Evolutionary conservation across 305 asterid species (phyloP).

Genomic region (Andrographis paniculata): DNA sequence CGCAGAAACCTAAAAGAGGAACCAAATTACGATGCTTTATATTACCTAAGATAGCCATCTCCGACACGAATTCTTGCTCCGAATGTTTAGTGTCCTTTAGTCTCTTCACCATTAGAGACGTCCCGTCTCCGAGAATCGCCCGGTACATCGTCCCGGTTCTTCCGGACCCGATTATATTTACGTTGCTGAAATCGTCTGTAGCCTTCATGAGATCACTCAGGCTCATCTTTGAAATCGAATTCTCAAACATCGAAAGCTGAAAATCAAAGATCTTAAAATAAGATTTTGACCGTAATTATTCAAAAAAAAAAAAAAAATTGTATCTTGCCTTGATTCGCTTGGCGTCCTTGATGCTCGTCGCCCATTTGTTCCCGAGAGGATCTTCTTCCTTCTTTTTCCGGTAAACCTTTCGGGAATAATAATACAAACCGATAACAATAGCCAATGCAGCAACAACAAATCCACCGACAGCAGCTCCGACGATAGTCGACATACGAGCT

Average conservation of each 20-base stretch:
- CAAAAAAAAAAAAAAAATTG: background rate
- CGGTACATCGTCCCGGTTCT: constrained; percentile 76
- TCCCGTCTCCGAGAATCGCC: constrained; percentile 77
- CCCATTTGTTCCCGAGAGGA: constrained; percentile 50
- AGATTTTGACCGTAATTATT: background rate
- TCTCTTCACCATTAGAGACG: constrained; percentile 80
- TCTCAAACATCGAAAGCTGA: constrained; percentile 86
- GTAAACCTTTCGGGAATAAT: constrained; percentile 28
- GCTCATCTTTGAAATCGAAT: constrained; percentile 64
- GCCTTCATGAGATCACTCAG: constrained; percentile 85
- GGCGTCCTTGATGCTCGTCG: constrained; percentile 49
- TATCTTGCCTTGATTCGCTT: constrained; percentile 54
- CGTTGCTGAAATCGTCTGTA: constrained; percentile 63
- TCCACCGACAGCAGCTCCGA: constrained; percentile 51
- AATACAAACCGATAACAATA: constrained; percentile 23
- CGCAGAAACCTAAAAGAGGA: constrained; percentile 76
- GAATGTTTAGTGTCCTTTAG: constrained; percentile 65
- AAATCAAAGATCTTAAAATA: constrained; percentile 9
- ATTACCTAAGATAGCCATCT: constrained; percentile 65
- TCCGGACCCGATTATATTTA: constrained; percentile 65
- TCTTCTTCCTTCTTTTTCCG: constrained; percentile 42
- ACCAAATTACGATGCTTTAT: constrained; percentile 70
- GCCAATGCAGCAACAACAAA: constrained; percentile 37
- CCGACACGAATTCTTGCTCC: constrained; percentile 71
- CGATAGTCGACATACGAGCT: constrained; percentile 21